Conservation (phyloP, 1,139 yeast genomes). For the Yamadazyma taylorii region DNA sequence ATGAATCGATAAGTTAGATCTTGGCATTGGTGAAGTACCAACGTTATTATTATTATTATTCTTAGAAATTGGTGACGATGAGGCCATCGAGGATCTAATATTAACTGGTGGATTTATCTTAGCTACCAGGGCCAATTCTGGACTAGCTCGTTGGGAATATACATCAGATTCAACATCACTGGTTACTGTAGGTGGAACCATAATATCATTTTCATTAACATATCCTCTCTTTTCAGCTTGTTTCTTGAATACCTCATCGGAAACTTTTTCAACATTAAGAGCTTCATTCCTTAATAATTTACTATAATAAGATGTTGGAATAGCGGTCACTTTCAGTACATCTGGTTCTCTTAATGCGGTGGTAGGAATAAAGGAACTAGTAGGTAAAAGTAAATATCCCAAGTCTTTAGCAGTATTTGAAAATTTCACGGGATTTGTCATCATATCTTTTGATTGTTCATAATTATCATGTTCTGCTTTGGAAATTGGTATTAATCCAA, state of each 20-base stretch:
- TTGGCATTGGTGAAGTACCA: slow-evolving; percentile 25
- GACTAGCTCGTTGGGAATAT: slow-evolving; percentile 9
- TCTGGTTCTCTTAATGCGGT: slow-evolving; percentile 58
- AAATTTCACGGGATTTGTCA: slow-evolving; percentile 25
- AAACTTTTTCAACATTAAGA: slow-evolving; percentile 43
- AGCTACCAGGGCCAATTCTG: slow-evolving; percentile 18
- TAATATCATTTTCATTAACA: slow-evolving; percentile 25
- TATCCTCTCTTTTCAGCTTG: slow-evolving; percentile 54
- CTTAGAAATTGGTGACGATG: slow-evolving; percentile 9
- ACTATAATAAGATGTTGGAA: slow-evolving; percentile 64
- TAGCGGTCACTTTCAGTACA: slow-evolving; percentile 55
- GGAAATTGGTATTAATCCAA: slow-evolving; percentile 44
- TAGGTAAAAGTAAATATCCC: slow-evolving; percentile 57
- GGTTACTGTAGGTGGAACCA: slow-evolving; percentile 16
- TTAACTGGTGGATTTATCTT: slow-evolving; percentile 19
- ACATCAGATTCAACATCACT: slow-evolving; percentile 13
- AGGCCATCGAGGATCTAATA: slow-evolving; percentile 7
- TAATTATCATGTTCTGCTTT: slow-evolving; percentile 31
- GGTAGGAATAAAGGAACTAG: slow-evolving; percentile 56
- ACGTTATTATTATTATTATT: slow-evolving; percentile 1
- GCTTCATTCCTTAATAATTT: slow-evolving; percentile 49
- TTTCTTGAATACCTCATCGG: slow-evolving; percentile 45
- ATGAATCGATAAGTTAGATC: slow-evolving; percentile 34
- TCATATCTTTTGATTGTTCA: slow-evolving; percentile 17
- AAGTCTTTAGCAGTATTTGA: slow-evolving; percentile 37